Percentiles rank a stretch among this genome's conserved stretches.
These are phyloP conservation scores for Leishmania lainsoni DNA, from an alignment of 208 protist genomes.

Conservation along the genomic window DNA sequence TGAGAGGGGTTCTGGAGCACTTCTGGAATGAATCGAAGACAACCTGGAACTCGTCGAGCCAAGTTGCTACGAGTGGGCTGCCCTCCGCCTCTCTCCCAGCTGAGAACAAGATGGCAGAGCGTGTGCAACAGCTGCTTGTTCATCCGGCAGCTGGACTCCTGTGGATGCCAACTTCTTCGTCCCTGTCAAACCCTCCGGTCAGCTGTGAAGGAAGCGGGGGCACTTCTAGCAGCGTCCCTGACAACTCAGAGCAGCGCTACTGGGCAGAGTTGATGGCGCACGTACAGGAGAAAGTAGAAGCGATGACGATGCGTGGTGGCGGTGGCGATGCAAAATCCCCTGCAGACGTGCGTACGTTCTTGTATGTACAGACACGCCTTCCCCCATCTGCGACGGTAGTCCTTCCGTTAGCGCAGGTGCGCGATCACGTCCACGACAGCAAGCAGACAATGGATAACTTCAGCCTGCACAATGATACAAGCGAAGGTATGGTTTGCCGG, in stretches of 20 bases:
- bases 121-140: slow-evolving; percentile 18
- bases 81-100: neutral
- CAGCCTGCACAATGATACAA: neutral
- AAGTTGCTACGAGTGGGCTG: neutral
- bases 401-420: slow-evolving; percentile 9
- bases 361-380: slow-evolving; percentile 36
- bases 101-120: neutral
- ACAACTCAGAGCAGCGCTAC: neutral
- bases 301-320: neutral
- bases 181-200: neutral
- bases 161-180: slow-evolving; percentile 8
- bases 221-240: neutral
- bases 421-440: neutral
- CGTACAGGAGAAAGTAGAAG: neutral
- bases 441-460: neutral
- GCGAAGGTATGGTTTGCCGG: slow-evolving; percentile 17
- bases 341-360: slow-evolving; percentile 8
- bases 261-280: neutral
- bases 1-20: slow-evolving; percentile 54
- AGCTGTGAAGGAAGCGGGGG: neutral
- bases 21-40: slow-evolving; percentile 31
- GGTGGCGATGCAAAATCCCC: neutral
- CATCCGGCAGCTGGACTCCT: slow-evolving; percentile 14
- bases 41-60: neutral
- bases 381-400: slow-evolving; percentile 23